Base-by-base conservation (phyloP, 2,329 filamentous ascomycete genomes). In the Diaporthe humulicola region DNA sequence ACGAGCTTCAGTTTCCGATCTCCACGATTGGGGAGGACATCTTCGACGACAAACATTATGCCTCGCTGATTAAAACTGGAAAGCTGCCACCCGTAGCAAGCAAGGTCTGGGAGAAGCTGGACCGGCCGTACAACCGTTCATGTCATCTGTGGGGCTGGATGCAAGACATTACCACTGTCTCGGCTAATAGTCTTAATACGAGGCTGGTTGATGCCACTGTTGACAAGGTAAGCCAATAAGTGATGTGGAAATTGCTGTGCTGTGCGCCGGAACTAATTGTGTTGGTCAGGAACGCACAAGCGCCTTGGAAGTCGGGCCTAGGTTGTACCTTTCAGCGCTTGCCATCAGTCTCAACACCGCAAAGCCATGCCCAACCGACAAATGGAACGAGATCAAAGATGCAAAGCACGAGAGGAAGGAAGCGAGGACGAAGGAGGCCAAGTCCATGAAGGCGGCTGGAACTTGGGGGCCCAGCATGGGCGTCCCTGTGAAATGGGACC, bases 141-240 rank as follows among this genome's bases (percentile, higher is more conserved):
- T 93, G 95, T 12, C 94, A 95, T 79, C 85, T 93, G 70, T 91
- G 92, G 79, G 93, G 93, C 22, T 96, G 94, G 94, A 87, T 87
- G 14, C 83, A 85, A 12, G 85, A 88, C 0, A 80, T 89, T 36
- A 93, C 92, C 1, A 95, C 93, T 0, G 83, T 96, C 70, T 94
- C 93, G 4, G 93, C 92, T 76, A 95, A 96, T 80, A 88, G 90
- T 30, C 90, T 89, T 1, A 91, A 93, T 58, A 89, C 90, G 30
- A 93, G 90, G 77, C 89, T 92, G 77, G 90, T 96, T 58, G 90
- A 94, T 45, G 72, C 72, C 12, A 71, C 67, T 5, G 72, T 75
- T 22, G 73, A 75, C 61, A 70, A 73, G 56, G 73, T 75, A 40
- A 30, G 60, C 38, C 25, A 19, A 10, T 14, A 22, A 56, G 9